Base-by-base conservation (phyloP, 148 eudicot species). In the Rhododendron vialii region DNA sequence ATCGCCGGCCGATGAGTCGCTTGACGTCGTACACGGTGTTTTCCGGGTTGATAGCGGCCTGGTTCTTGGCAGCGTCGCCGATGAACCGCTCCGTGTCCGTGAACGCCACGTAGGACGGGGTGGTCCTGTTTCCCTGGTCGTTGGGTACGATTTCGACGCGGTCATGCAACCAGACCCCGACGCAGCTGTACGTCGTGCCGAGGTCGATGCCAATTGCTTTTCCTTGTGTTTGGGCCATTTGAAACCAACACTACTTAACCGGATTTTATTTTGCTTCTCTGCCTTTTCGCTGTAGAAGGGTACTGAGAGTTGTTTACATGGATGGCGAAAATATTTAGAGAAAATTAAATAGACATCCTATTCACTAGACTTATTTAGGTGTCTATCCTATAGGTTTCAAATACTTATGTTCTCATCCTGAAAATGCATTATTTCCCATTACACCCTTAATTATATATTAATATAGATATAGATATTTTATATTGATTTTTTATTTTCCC, bases 131-230 rank as follows among this genome's bases (percentile, higher is more conserved):
- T 53, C 91, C 91, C 50, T 88, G 91, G 47, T 90, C 92, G 65
- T 90, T 90, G 7, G 92, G 89, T 45, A 88, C 87, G 88, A 90
- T 90, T 65, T 90, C 92, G 7, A 90, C 92, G 0, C 90, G 90
- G 82, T 88, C 90, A 69, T 90, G 85, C 33, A 8, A 78, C 92
- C 92, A 90, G 3, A 88, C 92, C 0, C 92, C 90, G 35, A 88
- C 92, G 51, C 90, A 90, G 80, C 92, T 90, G 84, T 88, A 86
- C 38, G 92, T 90, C 7, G 92, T 90, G 35, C 92, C 92, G 61
- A 90, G 86, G 82, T 90, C 92, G 67, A 90, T 90, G 14, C 92
- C 90, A 5, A 90, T 88, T 8, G 90, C 90, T 59, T 88, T 90
- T 35, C 67, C 84, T 33, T 41, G 47, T 6, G 38, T 2, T 35